Conservation (phyloP, 2,329 filamentous ascomycete genomes). For the Rhynchosporium secalis region DNA sequence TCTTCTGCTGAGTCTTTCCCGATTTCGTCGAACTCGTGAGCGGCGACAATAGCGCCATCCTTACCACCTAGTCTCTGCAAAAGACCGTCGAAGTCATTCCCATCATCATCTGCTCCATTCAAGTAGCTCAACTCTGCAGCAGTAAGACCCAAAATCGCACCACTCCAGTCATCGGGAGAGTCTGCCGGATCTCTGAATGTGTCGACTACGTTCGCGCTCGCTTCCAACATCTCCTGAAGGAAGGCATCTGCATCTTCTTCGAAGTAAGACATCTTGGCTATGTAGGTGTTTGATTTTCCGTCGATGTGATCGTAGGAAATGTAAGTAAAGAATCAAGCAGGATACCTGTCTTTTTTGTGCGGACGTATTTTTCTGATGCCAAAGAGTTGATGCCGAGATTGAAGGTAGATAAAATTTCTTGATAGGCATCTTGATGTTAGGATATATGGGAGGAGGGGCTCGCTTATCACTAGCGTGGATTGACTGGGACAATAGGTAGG, state of each 20-base stretch:
- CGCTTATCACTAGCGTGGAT: neutral
- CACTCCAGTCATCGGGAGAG: too few relatives aligned
- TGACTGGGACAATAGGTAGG: too few relatives aligned
- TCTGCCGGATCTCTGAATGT: too few relatives aligned
- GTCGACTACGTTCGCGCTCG: too few relatives aligned
- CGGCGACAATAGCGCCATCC: too few relatives aligned
- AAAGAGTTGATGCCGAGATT: neutral
- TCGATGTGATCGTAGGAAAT: neutral
- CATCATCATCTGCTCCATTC: neutral
- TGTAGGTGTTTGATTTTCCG: neutral
- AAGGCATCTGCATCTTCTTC: neutral
- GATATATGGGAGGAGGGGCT: too few relatives aligned
- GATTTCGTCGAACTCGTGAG: too few relatives aligned
- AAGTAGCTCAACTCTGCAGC: too few relatives aligned
- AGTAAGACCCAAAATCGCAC: too few relatives aligned
- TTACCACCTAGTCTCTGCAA: neutral
- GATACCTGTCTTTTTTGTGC: neutral
- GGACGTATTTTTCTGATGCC: neutral
- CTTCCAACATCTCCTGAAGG: too few relatives aligned
- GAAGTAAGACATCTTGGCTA: neutral
- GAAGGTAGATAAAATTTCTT: neutral
- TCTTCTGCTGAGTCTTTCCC: too few relatives aligned
- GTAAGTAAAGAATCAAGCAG: constrained; percentile 5
- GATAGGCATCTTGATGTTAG: neutral
- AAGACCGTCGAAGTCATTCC: neutral